Evolutionary conservation across 805 yeast species (phyloP).

Genomic region (Jamesozyma jinghongensis): DNA sequence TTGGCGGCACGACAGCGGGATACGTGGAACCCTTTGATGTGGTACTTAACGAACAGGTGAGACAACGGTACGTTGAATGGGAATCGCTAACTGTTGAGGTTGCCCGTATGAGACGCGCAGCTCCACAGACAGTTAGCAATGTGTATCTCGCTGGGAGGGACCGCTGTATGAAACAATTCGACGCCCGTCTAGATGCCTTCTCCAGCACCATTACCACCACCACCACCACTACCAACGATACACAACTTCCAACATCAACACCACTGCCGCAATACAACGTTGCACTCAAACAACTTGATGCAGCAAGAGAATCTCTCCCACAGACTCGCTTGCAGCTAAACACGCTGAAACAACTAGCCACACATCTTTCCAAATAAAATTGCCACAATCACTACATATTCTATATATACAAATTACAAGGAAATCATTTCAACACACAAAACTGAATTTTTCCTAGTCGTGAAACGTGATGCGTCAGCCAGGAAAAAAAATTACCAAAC

Average conservation of each 20-base stretch:
- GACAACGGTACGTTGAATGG: slow-evolving; percentile 48
- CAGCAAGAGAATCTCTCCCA: too few relatives aligned
- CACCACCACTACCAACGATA: neutral
- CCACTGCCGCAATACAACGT: too few relatives aligned
- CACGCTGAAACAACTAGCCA: too few relatives aligned
- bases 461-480: too few relatives aligned
- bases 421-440: too few relatives aligned
- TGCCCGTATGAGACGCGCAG: slow-evolving; percentile 44
- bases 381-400: too few relatives aligned
- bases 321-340: too few relatives aligned
- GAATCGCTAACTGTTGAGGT: slow-evolving; percentile 54
- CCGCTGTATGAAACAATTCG: slow-evolving; percentile 24
- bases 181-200: slow-evolving; percentile 11
- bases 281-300: too few relatives aligned
- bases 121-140: slow-evolving; percentile 38
- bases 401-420: neutral
- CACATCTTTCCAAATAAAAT: too few relatives aligned
- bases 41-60: slow-evolving; percentile 48
- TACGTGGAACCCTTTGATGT: slow-evolving; percentile 63
- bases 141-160: slow-evolving; percentile 26
- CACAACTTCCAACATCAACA: neutral
- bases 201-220: neutral
- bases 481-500: too few relatives aligned
- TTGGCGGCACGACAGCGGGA: slow-evolving; percentile 14
- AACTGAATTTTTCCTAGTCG: too few relatives aligned